Base-by-base conservation (phyloP, 2,329 filamentous ascomycete species). In the Hymenoscyphus occultus region DNA sequence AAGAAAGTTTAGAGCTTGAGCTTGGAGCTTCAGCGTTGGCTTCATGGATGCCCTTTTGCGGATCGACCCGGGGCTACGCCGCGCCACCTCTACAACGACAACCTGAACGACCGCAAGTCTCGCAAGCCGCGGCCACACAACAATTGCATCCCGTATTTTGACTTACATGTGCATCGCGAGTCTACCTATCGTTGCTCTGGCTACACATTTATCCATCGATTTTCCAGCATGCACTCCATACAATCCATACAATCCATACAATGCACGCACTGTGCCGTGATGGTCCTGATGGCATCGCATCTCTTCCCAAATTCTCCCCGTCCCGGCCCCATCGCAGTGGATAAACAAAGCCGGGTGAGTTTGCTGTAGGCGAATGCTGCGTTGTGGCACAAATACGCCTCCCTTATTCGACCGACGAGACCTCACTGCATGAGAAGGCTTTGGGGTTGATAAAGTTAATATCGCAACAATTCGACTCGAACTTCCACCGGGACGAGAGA, bases 251-350 rank as follows among this genome's bases (percentile, higher is more conserved):
- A 3, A 28, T 28, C 28, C 28, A 28, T 28, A 28, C 28, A 28
- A 28, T 57, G 63, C 54, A 61, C 64, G 56, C 59, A 58, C 39
- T 63, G 63, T 67, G 64, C 65, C 66, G 66, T 64, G 64, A 62
- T 68, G 64, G 65, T 51, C 45, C n/a, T 22, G 45, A 51, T 51
- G 45, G 45, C 45, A 51, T 51, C 45, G 45, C n/a, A 51, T 51
- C 19, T 51, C 22, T 22, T 51, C 22, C 19, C 19, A n/a, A 51
- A 22, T 51, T 19, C 22, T 51, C 45, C 45, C 45, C 56, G 60
- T 71, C 68, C 69, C 67, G 67, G 62, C 66, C 54, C 60, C 39
- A 58, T 64, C 62, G 62, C 48, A 70, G 58, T 70, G 67, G 68
- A 58, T 63, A 35, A 64, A 54, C n/a, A 32, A 48, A 31, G 45